phyloP scores from a whole-genome alignment of 2,329 filamentous ascomycete genomes.

The Aspergillus persii region DNA sequence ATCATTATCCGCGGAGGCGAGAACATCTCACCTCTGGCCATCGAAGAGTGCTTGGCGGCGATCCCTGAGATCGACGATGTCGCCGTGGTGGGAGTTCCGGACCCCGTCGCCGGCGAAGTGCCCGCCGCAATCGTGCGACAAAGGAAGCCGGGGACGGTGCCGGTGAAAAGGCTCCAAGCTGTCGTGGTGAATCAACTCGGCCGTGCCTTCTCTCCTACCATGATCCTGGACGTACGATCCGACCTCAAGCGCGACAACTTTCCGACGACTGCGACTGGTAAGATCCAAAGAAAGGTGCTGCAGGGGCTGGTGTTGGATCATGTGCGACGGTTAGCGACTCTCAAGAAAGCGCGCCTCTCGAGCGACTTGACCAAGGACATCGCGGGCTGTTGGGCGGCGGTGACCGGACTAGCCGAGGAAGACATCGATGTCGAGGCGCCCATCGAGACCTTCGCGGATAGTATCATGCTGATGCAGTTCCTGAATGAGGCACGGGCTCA shows the following conservation, averaged over 20 bases:
- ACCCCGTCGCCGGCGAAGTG: conserved; percentile 5
- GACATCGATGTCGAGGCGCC: background rate
- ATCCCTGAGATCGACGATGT: background rate
- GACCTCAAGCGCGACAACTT: background rate
- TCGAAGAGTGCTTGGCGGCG: conserved; percentile 2
- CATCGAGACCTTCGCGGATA: conserved; percentile 3
- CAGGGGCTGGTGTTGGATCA: conserved; percentile 1
- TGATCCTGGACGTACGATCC: background rate
- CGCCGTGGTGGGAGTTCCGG: conserved; percentile 4
- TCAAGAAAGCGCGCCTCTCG: background rate
- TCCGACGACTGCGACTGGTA: conserved; percentile 1
- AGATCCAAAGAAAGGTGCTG: background rate
- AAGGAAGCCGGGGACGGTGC: background rate
- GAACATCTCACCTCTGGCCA: conserved; percentile 6
- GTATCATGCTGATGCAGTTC: conserved; percentile 7
- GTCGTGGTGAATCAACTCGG: background rate
- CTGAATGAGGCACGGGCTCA: background rate
- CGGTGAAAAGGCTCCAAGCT: background rate
- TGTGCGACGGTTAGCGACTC: background rate
- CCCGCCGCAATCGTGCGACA: conserved; percentile 1
- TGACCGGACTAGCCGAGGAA: conserved; percentile 1
- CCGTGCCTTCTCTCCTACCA: background rate
- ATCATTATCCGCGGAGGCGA: conserved; percentile 9
- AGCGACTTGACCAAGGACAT: background rate
- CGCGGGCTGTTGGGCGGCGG: background rate